Percentiles rank a stretch among this genome's conserved stretches.
Conservation (phyloP, 352 stramenopile species). For the Blastocystis sp. region DNA sequence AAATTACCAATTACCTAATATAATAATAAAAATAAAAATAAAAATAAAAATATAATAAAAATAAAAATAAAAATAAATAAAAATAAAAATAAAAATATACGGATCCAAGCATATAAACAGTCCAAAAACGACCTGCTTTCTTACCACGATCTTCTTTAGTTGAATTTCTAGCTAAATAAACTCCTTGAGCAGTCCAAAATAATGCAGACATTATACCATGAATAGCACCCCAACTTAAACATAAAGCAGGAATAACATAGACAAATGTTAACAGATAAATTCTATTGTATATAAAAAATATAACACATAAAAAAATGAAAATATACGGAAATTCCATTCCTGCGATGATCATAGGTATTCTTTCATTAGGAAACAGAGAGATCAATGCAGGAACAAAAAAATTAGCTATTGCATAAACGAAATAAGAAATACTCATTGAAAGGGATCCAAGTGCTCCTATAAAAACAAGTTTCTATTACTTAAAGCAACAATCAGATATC, state of each 20-base stretch:
- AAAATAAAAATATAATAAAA: too few species aligned
- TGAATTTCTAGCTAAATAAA: slow-evolving; percentile 29
- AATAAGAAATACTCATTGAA: slow-evolving; percentile 31
- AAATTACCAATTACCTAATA: too few species aligned
- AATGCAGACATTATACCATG: slow-evolving; percentile 25
- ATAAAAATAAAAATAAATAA: slow-evolving; percentile 11
- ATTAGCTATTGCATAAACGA: slow-evolving; percentile 35
- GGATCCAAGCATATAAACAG: slow-evolving; percentile 30
- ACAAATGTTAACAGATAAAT: slow-evolving; percentile 31
- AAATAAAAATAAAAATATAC: neutral
- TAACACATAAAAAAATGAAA: neutral
- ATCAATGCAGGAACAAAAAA: slow-evolving; percentile 34
- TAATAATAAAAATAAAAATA: too few species aligned
- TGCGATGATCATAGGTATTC: slow-evolving; percentile 17
- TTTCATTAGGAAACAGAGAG: slow-evolving; percentile 25
- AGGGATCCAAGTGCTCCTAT: slow-evolving; percentile 15
- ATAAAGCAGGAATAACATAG: slow-evolving; percentile 29
- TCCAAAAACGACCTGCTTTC: slow-evolving; percentile 29
- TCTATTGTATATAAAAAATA: neutral
- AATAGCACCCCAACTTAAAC: slow-evolving; percentile 26
- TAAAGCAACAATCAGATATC: too few species aligned
- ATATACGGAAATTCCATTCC: slow-evolving; percentile 31
- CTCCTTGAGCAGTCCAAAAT: slow-evolving; percentile 32
- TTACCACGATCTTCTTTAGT: slow-evolving; percentile 18
- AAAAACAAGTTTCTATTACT: too few species aligned